These are phyloP conservation scores for Fusarium buharicum DNA, from an alignment of 2,329 filamentous ascomycete genomes.

Conservation along the genomic window DNA sequence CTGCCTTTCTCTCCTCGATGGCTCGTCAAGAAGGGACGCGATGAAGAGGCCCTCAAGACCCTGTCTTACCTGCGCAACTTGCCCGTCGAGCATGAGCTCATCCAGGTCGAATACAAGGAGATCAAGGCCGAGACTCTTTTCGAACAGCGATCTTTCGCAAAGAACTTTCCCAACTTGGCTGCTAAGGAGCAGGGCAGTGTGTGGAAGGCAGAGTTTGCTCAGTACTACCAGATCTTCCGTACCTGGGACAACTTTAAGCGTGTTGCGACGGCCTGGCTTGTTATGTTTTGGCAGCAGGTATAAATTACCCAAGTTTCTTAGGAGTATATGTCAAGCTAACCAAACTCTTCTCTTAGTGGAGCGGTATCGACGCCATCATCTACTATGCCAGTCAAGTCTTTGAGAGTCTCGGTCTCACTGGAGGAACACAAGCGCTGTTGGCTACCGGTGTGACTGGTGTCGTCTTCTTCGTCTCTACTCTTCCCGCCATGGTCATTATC, in stretches of 20 bases:
- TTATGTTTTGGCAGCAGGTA: conserved; percentile 67
- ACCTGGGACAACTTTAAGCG: conserved; percentile 66
- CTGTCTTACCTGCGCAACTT: conserved; percentile 73
- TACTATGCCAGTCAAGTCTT: conserved; percentile 68
- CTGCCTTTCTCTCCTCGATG: conserved; percentile 84
- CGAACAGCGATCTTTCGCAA: conserved; percentile 75
- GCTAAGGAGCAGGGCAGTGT: conserved; percentile 56
- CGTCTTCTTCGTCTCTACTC: conserved; percentile 65
- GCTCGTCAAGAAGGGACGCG: conserved; percentile 76
- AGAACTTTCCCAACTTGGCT: conserved; percentile 61
- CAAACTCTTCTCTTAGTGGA: conserved; percentile 44
- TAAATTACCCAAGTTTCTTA: no score
- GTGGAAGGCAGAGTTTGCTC: conserved; percentile 58
- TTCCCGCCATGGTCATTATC: conserved; percentile 52
- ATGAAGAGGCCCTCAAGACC: conserved; percentile 67
- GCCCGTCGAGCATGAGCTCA: conserved; percentile 69
- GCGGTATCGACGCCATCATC: conserved; percentile 50
- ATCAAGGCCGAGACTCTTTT: conserved; percentile 83
- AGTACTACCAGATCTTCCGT: conserved; percentile 54
- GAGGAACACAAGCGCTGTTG: conserved; percentile 68
- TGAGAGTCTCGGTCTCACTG: conserved; percentile 68
- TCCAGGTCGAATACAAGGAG: conserved; percentile 82
- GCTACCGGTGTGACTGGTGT: conserved; percentile 78
- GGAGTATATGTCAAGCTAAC: no score
- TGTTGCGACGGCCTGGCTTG: conserved; percentile 71